phyloP scores from a whole-genome alignment of 306 rosid species.

The Castanopsis chinensis region DNA sequence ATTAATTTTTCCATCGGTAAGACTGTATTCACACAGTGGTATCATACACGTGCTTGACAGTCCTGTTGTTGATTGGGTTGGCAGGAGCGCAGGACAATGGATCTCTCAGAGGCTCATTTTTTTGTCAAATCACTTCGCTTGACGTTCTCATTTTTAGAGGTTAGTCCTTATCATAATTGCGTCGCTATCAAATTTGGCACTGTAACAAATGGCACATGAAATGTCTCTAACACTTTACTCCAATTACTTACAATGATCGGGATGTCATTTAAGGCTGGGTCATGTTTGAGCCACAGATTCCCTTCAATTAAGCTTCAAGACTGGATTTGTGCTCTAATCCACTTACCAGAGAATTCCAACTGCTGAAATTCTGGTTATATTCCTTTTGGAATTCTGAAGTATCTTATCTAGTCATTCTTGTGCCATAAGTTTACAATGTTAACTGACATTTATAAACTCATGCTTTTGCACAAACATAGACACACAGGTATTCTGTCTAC shows the following conservation, averaged over 20 bases:
- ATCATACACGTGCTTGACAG: neutral
- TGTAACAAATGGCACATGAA: slow-evolving; percentile 10
- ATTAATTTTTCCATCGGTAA: neutral
- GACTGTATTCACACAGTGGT: neutral
- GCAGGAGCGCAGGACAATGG: slow-evolving; percentile 80
- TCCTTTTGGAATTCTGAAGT: slow-evolving; percentile 5
- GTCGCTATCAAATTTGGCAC: slow-evolving; percentile 11
- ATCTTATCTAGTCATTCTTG: neutral
- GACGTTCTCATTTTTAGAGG: slow-evolving; percentile 74
- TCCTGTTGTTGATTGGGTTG: slow-evolving; percentile 27
- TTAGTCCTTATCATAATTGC: slow-evolving; percentile 20
- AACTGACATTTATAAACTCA: neutral
- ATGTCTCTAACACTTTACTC: neutral
- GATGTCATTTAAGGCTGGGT: slow-evolving; percentile 1
- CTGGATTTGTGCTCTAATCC: neutral
- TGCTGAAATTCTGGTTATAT: slow-evolving; percentile 4
- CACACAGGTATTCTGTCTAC: neutral
- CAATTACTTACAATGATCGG: neutral
- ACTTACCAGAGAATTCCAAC: neutral
- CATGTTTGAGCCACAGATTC: neutral
- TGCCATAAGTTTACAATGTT: neutral
- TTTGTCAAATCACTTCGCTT: slow-evolving; percentile 72
- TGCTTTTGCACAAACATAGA: neutral
- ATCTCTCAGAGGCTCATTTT: slow-evolving; percentile 46
- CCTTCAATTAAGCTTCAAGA: neutral